Evolutionary conservation across 306 rosid genomes (phyloP).

Genomic region (Medicago arabica): DNA sequence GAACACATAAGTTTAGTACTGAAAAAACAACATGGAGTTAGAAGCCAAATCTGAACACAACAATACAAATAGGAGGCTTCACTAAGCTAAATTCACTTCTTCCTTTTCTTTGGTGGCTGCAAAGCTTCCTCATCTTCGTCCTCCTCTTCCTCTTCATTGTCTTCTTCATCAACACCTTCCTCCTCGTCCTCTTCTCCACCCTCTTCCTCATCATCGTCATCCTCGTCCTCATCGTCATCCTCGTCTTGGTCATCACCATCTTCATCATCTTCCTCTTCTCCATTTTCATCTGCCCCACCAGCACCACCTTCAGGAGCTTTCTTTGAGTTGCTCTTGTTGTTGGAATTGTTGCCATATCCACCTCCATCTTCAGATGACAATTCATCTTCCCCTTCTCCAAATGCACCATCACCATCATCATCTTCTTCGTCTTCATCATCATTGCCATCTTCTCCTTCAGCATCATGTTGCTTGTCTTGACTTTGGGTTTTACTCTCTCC

Average conservation of each 20-base stretch:
- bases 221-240: slow-evolving; percentile 45
- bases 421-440: slow-evolving; percentile 63
- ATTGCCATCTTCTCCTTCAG: slow-evolving; percentile 63
- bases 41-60: slow-evolving; percentile 50
- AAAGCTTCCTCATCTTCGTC: slow-evolving; percentile 87
- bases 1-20: slow-evolving; percentile 48
- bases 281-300: slow-evolving; percentile 70
- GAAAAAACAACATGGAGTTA: slow-evolving; percentile 53
- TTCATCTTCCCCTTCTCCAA: slow-evolving; percentile 81
- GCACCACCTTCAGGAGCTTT: slow-evolving; percentile 69
- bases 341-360: slow-evolving; percentile 61
- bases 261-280: slow-evolving; percentile 69
- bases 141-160: slow-evolving; percentile 65
- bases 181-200: slow-evolving; percentile 63
- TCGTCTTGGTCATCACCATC: slow-evolving; percentile 58
- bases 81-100: slow-evolving; percentile 61
- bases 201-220: slow-evolving; percentile 43
- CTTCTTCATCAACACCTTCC: slow-evolving; percentile 57
- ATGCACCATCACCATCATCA: slow-evolving; percentile 66
- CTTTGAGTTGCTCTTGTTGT: slow-evolving; percentile 72
- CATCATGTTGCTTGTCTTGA: slow-evolving; percentile 61
- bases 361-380: slow-evolving; percentile 84
- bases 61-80: slow-evolving; percentile 48
- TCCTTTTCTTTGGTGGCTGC: slow-evolving; percentile 97
- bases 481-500: slow-evolving; percentile 48